Conservation (phyloP, 2,329 filamentous ascomycete genomes). For the Exophiala sp. region DNA sequence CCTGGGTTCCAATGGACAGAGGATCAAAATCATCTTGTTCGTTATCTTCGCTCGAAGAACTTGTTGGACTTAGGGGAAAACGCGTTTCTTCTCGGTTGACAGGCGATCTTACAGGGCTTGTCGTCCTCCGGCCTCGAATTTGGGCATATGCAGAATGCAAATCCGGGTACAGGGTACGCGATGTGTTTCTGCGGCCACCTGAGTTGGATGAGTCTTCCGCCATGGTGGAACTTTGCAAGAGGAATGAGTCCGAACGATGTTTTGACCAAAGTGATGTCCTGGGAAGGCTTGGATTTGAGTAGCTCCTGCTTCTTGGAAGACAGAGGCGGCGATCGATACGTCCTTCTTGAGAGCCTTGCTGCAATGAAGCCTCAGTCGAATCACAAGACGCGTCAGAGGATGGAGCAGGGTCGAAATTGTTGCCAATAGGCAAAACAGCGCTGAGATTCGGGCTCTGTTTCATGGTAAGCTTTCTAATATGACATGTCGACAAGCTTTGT, state of each 20-base stretch:
- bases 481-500: too few relatives aligned
- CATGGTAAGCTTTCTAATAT: not conserved
- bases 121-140: constrained; percentile 13
- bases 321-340: not conserved
- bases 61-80: constrained; percentile 16
- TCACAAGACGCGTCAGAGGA: not conserved
- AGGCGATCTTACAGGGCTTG: constrained; percentile 4
- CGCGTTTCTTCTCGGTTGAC: constrained; percentile 1
- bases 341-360: not conserved
- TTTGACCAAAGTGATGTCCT: constrained; percentile 8
- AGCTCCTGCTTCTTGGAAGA: not conserved
- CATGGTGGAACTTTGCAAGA: constrained; percentile 6
- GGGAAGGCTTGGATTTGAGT: constrained; percentile 4
- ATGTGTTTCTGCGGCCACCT: constrained; percentile 1
- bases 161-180: constrained; percentile 18
- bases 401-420: too few relatives aligned
- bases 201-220: not conserved
- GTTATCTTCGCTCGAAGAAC: constrained; percentile 15
- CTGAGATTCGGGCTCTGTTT: not conserved
- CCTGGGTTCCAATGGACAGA: constrained; percentile 1
- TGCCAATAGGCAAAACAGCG: too few relatives aligned
- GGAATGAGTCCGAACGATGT: constrained; percentile 17
- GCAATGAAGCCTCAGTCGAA: not conserved
- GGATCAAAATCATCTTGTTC: constrained; percentile 5
- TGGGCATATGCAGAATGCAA: constrained; percentile 16